Evolutionary conservation across 169 alveolate genomes (phyloP).

Genomic region (Plasmodium yoelii): DNA sequence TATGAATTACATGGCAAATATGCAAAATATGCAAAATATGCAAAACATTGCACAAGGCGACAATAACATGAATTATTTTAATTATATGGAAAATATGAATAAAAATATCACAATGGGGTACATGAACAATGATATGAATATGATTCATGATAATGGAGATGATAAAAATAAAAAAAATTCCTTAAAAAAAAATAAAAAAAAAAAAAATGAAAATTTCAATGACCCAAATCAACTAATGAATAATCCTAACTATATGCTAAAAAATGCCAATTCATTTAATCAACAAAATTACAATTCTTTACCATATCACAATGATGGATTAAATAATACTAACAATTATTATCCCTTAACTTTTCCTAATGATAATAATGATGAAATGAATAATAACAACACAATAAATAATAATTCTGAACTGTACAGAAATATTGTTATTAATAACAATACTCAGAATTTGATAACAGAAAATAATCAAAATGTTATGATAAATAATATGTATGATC

Average conservation of each 20-base stretch:
- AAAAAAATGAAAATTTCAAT: background rate
- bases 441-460: too few species aligned
- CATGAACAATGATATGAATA: background rate
- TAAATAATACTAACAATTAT: background rate
- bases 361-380: background rate
- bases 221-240: background rate
- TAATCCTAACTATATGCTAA: slow-evolving; percentile 1
- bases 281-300: background rate
- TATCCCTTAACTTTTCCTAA: background rate
- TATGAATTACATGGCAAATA: background rate
- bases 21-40: background rate
- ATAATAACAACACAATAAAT: too few species aligned
- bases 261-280: background rate
- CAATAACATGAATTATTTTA: too few species aligned
- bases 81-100: too few species aligned
- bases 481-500: too few species aligned
- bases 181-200: background rate
- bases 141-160: background rate
- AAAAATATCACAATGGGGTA: too few species aligned
- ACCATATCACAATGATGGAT: background rate
- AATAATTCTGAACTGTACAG: too few species aligned
- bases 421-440: too few species aligned
- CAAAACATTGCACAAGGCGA: too few species aligned
- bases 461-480: too few species aligned
- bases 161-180: background rate